These are phyloP conservation scores for Amaranthus palmeri DNA, from an alignment of 148 eudicot species.

Conservation along the genomic window DNA sequence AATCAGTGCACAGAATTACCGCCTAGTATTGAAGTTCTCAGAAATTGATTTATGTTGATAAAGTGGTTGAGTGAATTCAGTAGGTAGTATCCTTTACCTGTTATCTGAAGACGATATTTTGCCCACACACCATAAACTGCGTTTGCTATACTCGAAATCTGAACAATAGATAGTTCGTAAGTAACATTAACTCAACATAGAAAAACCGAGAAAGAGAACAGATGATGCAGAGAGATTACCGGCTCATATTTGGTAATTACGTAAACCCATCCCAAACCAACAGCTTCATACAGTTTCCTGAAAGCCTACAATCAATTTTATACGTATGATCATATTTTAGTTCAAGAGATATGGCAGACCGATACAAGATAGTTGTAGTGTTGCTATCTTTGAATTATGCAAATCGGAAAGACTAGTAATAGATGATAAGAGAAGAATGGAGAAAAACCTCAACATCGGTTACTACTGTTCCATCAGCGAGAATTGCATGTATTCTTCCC, in stretches of 20 bases:
- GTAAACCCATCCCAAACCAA: conserved; percentile 95
- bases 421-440: not conserved
- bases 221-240: conserved; percentile 41
- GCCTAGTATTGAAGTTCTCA: not conserved
- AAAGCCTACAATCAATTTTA: conserved; percentile 54
- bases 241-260: conserved; percentile 90
- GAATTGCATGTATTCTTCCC: conserved; percentile 95
- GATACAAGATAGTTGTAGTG: not conserved
- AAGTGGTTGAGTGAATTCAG: not conserved
- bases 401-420: not conserved
- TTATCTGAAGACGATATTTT: conserved; percentile 79
- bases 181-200: conserved; percentile 3
- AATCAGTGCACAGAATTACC: not conserved
- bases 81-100: conserved; percentile 41
- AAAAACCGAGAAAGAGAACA: not conserved
- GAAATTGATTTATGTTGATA: not conserved
- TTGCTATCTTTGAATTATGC: not conserved
- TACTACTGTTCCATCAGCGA: conserved; percentile 82
- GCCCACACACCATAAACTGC: conserved; percentile 86
- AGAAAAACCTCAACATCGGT: conserved; percentile 73
- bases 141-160: conserved; percentile 77
- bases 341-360: not conserved
- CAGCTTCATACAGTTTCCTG: conserved; percentile 85
- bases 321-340: not conserved
- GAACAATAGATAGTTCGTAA: conserved; percentile 11